Evolutionary conservation across 1,139 yeast genomes (phyloP), one percentile per base, ranked within the genome.

Genomic region (Waltiozyma sp.): DNA sequence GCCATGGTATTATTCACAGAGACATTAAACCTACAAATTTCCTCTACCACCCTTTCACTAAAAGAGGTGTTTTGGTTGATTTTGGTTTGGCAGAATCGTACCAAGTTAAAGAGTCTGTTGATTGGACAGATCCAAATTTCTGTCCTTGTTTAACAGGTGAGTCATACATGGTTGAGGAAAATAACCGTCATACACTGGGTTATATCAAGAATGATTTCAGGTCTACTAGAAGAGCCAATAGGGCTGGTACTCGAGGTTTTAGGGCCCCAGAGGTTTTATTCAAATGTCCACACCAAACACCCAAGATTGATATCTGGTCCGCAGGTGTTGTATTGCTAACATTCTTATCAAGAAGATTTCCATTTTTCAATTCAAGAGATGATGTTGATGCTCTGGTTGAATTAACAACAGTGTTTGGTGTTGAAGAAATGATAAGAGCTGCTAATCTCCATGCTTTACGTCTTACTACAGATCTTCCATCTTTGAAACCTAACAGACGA

Each of bases 191-290:
- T 51, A 11, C 46, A 47, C 78, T 79, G 39, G 94, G 93, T 4
- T 84, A 82, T 55, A 83, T 88, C 7, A 84, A 82, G 55, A 81
- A 81, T 51, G 95, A 86, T 61, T 77, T 77, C 46, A 68, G 97
- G 48, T 87, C 95, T 1, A 88, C 94, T 2, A 73, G 95, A 56
- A 72, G 98, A 47, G 97, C 97, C 2, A 91, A 91, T 57, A 77
- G 99, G 55, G 98, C 98, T 1, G 99, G 99, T 2, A 83, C 93
- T 0, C 85, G 89, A 28, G 88, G 91, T 0, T 83, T 83, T 53
- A 88, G 84, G 34, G 93, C 93, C 0, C 91, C 93, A 0, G 93
- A 83, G 57, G 81, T 83, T 14, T 59, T 83, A 41, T 65, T 61
- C 39, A 54, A 52, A 65, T 59, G 65, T 15, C 71, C 75, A 45